phyloP scores from a whole-genome alignment of 768 basidiomycete species.

The Mycena rosella region DNA sequence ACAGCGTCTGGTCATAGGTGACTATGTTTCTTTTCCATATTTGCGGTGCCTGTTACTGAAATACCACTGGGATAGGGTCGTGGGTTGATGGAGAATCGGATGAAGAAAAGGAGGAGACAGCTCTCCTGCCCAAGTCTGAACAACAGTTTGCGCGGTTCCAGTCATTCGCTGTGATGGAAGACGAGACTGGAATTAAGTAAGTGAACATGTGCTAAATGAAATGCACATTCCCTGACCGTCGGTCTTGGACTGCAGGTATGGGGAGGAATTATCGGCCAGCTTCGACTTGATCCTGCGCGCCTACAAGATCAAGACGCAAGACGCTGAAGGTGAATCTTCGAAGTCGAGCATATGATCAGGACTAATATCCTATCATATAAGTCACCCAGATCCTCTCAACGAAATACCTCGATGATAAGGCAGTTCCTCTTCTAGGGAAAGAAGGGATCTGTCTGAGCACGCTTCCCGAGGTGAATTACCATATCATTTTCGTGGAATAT shows the following conservation, averaged over 20 bases:
- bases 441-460: not conserved
- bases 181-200: not conserved
- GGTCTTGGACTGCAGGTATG: not conserved
- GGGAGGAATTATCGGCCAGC: not conserved
- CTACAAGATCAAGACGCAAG: constrained; percentile 5
- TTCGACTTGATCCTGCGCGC: not conserved
- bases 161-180: constrained; percentile 1
- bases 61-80: not conserved
- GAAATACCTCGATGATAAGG: not conserved
- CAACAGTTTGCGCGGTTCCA: not conserved
- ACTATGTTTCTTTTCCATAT: not conserved
- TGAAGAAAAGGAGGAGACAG: not conserved
- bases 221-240: not conserved
- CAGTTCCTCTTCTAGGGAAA: not conserved
- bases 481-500: not conserved
- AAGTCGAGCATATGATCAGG: not conserved
- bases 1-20: constrained; percentile 2
- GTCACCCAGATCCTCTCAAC: not conserved
- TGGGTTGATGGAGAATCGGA: not conserved
- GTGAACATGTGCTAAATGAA: not conserved
- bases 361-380: not conserved
- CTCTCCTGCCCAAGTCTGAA: not conserved
- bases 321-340: constrained; percentile 1
- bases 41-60: not conserved
- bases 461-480: not conserved